Conservation (phyloP, 768 basidiomycete genomes). For the Phanerochaete sordida region DNA sequence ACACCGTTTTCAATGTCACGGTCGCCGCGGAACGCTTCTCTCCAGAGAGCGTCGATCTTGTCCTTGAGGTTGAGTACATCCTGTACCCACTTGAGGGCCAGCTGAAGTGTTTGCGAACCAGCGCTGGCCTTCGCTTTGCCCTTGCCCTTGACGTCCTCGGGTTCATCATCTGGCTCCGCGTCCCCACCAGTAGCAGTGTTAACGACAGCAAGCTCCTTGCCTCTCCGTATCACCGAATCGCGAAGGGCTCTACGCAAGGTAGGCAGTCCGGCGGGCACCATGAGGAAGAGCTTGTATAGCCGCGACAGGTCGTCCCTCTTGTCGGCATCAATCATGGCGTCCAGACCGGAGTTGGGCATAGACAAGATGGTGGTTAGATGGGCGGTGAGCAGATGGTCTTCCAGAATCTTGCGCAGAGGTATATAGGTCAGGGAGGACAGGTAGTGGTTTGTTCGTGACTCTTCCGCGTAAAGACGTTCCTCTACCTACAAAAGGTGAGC, state of each 20-base stretch:
- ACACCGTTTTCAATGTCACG: constrained; percentile 75
- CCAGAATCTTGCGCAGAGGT: constrained; percentile 71
- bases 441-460: constrained; percentile 82
- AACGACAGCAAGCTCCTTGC: constrained; percentile 73
- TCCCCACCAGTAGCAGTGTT: constrained; percentile 35
- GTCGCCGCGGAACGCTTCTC: constrained; percentile 65
- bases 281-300: constrained; percentile 71
- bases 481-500: constrained; percentile 55
- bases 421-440: constrained; percentile 69
- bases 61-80: constrained; percentile 90
- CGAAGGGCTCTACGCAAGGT: constrained; percentile 65
- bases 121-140: constrained; percentile 42
- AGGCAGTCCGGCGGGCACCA: constrained; percentile 63
- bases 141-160: constrained; percentile 42
- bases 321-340: constrained; percentile 81
- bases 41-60: constrained; percentile 78
- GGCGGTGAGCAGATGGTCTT: constrained; percentile 70
- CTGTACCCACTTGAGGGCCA: constrained; percentile 92
- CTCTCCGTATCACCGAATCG: constrained; percentile 67
- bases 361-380: constrained; percentile 74
- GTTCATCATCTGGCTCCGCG: constrained; percentile 31
- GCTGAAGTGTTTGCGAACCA: constrained; percentile 43
- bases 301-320: constrained; percentile 74
- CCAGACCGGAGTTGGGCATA: constrained; percentile 82
- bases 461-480: constrained; percentile 76